Percentiles rank a stretch among this genome's conserved stretches.
Conservation (phyloP, 1,139 yeast species). For the Geotrichum siamense region DNA sequence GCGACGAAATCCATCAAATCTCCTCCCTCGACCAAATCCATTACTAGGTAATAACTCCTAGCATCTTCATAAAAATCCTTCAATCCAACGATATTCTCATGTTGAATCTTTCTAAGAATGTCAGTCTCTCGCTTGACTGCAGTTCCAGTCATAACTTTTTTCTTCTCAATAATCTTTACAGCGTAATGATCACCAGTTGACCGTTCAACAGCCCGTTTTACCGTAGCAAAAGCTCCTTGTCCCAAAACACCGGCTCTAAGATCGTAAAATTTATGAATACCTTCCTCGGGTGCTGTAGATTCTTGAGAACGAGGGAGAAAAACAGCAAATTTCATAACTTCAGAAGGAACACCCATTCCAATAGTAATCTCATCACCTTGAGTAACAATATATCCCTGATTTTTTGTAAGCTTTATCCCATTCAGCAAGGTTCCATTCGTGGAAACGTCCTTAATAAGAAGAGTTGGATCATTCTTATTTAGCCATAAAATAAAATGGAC, state of each 20-base stretch:
- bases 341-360: conserved; percentile 78
- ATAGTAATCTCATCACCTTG: conserved; percentile 92
- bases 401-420: conserved; percentile 62
- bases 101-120: conserved; percentile 67
- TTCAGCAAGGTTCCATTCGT: conserved; percentile 92
- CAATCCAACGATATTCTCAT: conserved; percentile 75
- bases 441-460: conserved; percentile 30
- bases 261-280: conserved; percentile 64
- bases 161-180: conserved; percentile 77
- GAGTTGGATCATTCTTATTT: conserved; percentile 19
- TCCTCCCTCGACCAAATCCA: conserved; percentile 97
- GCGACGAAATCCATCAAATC: conserved; percentile 94
- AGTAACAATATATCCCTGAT: conserved; percentile 71
- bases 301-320: conserved; percentile 40
- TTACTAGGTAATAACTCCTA: conserved; percentile 74
- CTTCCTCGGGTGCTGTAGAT: conserved; percentile 23
- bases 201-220: conserved; percentile 81
- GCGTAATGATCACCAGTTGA: conserved; percentile 80
- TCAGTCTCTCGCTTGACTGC: conserved; percentile 84
- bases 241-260: conserved; percentile 82
- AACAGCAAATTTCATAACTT: conserved; percentile 67
- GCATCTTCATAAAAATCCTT: conserved; percentile 80
- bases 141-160: conserved; percentile 72
- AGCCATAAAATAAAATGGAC: conserved; percentile 52
- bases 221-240: conserved; percentile 96